Evolutionary conservation across 1,284 basidiomycete species (phyloP), one percentile per base, ranked within the genome.

Genomic region (Naganishia albida): DNA sequence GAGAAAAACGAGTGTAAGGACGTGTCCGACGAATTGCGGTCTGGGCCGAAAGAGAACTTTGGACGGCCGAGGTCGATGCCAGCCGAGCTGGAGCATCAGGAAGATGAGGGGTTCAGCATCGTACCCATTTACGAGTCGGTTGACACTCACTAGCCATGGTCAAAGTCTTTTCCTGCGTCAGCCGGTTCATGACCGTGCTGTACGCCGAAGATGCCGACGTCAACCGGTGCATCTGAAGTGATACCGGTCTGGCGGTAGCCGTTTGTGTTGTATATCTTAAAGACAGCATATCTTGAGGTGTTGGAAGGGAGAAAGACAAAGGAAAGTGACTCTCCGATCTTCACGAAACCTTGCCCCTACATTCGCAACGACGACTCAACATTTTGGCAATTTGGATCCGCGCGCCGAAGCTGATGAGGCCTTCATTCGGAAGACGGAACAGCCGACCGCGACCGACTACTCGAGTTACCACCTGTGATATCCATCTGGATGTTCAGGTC

Each of bases 331-430:
- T 6, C 34, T 34, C 34, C 34, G 34, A 34, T 34, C 34, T 6
- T 34, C 20, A 56, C 26, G 40, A 56, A 43, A 10, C 25, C 18
- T 10, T 12, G 20, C 46, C 39, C 42, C 15, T 44, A 28, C 53
- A 18, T 43, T 59, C 56, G 42, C 56, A 34, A n/a, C 44, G 15
- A n/a, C 54, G 16, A 26, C 44, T 30, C 56, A 25, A 59, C 56
- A 46, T 59, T 59, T 57, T 57, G 42, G 55, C 4, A 0, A 16
- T 59, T 38, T 59, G 56, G 43, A 48, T 59, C 56, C 56, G 56
- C 44, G 18, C 34, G 34, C 34, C 34, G 34, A 34, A 34, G n/a
- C n/a, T n/a, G n/a, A 34, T 34, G 34, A 34, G 34, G 34, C 34
- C 6, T 34, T 10, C 6, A 34, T 34, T 10, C 34, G 34, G 34